Percentiles rank a stretch among this genome's conserved stretches.
These are phyloP conservation scores for Lonicera japonica DNA, from an alignment of 129 eudicot species.

Conservation along the genomic window DNA sequence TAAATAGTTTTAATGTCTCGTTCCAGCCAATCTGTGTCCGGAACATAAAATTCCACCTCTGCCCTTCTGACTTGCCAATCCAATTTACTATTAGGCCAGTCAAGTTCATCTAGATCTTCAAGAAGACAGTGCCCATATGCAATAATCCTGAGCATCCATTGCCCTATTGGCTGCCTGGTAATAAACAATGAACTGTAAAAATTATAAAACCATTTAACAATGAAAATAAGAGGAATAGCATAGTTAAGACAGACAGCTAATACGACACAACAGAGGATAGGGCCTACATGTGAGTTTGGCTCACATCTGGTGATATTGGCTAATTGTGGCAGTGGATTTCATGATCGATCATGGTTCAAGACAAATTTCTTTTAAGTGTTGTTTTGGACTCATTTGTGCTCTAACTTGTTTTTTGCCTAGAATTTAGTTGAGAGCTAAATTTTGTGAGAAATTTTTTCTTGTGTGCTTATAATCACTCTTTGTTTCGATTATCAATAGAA, in stretches of 20 bases:
- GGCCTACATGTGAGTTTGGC: too few relatives aligned
- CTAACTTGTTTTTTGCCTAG: too few relatives aligned
- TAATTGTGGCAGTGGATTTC: too few relatives aligned
- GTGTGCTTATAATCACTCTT: too few relatives aligned
- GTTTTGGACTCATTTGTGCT: too few relatives aligned
- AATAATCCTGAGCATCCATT: conserved; percentile 97
- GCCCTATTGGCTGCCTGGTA: conserved; percentile 99
- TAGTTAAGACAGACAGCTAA: not conserved
- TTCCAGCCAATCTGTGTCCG: conserved; percentile 43
- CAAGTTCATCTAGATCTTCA: conserved; percentile 95
- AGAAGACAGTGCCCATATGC: conserved; percentile 97
- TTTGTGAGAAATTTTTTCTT: too few relatives aligned
- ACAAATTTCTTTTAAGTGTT: too few relatives aligned
- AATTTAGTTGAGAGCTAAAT: too few relatives aligned
- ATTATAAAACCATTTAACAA: conserved; percentile 54
- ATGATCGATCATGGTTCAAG: too few relatives aligned
- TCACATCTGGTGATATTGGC: too few relatives aligned
- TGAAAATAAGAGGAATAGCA: conserved; percentile 30
- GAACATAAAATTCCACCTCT: conserved; percentile 63
- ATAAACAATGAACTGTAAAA: conserved; percentile 85
- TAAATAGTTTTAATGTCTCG: conserved; percentile 53
- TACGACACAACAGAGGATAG: not conserved
- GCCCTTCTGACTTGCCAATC: conserved; percentile 97
- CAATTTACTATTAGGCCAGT: conserved; percentile 99
- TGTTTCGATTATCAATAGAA: too few relatives aligned